Conservation (phyloP, 257 asterid genomes). For the Nicotiana tomentosiformis region DNA sequence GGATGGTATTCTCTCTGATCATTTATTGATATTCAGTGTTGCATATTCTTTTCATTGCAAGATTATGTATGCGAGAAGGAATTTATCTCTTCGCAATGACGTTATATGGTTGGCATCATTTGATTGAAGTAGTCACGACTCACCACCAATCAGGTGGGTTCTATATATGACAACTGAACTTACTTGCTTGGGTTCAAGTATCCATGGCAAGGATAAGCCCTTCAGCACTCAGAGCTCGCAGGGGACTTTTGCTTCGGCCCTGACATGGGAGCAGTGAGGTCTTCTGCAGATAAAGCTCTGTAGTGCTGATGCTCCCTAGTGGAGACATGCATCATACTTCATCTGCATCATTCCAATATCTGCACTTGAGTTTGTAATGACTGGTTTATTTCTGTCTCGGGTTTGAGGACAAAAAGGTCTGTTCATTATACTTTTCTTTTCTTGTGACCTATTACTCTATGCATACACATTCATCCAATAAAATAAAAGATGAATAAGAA, state of each 20-base stretch:
- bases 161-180: background rate
- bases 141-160: background rate
- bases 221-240: background rate
- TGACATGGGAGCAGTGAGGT: background rate
- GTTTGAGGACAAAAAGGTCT: background rate
- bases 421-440: background rate
- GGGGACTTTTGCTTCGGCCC: background rate
- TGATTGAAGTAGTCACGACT: background rate
- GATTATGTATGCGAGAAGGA: background rate
- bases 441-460: background rate
- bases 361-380: background rate
- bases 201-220: background rate
- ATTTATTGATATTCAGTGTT: background rate
- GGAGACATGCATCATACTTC: background rate
- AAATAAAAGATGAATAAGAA: background rate
- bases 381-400: background rate
- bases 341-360: background rate
- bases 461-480: background rate
- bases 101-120: background rate
- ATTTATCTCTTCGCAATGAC: background rate
- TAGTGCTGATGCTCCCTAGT: conserved; percentile 1
- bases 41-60: background rate
- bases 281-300: conserved; percentile 1
- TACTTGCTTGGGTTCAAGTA: conserved; percentile 1
- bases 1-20: conserved; percentile 59